A percentile compares a stretch with the other conserved stretches of the same genome.
Evolutionary conservation across 176 grass and related monocot species (phyloP).

Genomic region (Urochloa ruziziensis): DNA sequence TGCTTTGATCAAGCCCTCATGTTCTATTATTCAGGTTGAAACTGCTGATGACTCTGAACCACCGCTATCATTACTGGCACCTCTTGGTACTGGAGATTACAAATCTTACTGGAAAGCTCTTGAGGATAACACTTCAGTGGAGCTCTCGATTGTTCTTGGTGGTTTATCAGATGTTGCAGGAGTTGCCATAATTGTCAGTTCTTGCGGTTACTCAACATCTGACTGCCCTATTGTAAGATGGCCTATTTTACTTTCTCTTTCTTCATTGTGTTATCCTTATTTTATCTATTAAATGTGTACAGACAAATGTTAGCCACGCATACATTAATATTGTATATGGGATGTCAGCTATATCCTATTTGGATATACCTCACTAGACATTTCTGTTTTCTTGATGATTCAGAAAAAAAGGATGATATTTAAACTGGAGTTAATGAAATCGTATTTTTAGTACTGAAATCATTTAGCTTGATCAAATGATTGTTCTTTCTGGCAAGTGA

Average conservation of each 20-base stretch:
- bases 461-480: conserved; percentile 12
- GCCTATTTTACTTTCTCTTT: conserved; percentile 2
- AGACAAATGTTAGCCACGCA: not conserved
- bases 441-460: not conserved
- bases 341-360: conserved; percentile 8
- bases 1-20: conserved; percentile 18
- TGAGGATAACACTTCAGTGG: conserved; percentile 48
- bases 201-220: conserved; percentile 79
- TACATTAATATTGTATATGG: not conserved
- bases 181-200: conserved; percentile 82
- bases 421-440: conserved; percentile 1
- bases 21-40: conserved; percentile 61
- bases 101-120: conserved; percentile 91
- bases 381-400: conserved; percentile 12
- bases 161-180: conserved; percentile 91
- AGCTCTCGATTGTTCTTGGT: conserved; percentile 92
- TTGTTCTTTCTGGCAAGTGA: not conserved
- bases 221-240: conserved; percentile 89
- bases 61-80: conserved; percentile 76
- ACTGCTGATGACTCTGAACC: conserved; percentile 68
- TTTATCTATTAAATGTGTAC: conserved; percentile 4
- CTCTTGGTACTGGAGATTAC: conserved; percentile 68
- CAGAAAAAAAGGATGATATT: not conserved
- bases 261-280: conserved; percentile 12
- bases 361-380: not conserved